Evolutionary conservation across 495 filamentous ascomycete genomes (phyloP).

Genomic region (Geoglossum glabrum): DNA sequence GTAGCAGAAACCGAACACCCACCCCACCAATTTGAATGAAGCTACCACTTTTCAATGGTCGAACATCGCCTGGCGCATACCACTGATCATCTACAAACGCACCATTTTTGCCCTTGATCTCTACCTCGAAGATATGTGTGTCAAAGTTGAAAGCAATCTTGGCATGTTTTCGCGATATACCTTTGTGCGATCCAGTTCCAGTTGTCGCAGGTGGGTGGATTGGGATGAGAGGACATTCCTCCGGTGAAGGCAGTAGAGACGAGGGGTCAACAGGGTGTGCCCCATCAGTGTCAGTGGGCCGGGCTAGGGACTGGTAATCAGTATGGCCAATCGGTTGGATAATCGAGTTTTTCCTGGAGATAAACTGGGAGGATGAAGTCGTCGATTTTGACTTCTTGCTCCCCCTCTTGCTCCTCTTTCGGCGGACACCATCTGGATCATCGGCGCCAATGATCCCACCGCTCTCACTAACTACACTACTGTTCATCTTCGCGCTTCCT

Average conservation of each 20-base stretch:
- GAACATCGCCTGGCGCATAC: constrained; percentile 36
- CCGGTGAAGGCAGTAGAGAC: constrained; percentile 25
- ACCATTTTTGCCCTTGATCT: constrained; percentile 68
- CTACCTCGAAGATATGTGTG: constrained; percentile 53
- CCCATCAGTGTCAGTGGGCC: background rate
- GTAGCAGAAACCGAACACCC: constrained; percentile 50
- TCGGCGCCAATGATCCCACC: constrained; percentile 39
- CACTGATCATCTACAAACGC: constrained; percentile 63
- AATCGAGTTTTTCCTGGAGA: constrained; percentile 29
- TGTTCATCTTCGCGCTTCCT: constrained; percentile 23
- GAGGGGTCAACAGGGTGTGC: constrained; percentile 6
- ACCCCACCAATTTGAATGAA: constrained; percentile 64
- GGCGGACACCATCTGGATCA: constrained; percentile 9
- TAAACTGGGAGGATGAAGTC: constrained; percentile 17
- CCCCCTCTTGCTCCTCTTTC: constrained; percentile 8
- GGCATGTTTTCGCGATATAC: constrained; percentile 71
- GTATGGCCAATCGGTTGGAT: constrained; percentile 6
- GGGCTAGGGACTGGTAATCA: constrained; percentile 6
- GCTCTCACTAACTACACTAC: constrained; percentile 36
- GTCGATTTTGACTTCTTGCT: constrained; percentile 21
- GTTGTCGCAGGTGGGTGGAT: constrained; percentile 53
- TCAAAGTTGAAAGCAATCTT: constrained; percentile 65
- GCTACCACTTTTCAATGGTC: constrained; percentile 50
- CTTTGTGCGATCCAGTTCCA: constrained; percentile 30
- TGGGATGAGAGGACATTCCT: constrained; percentile 53